Percentiles rank a stretch among this genome's conserved stretches.
Evolutionary conservation across 768 basidiomycete species (phyloP).

Genomic region (Clavulina sp.): DNA sequence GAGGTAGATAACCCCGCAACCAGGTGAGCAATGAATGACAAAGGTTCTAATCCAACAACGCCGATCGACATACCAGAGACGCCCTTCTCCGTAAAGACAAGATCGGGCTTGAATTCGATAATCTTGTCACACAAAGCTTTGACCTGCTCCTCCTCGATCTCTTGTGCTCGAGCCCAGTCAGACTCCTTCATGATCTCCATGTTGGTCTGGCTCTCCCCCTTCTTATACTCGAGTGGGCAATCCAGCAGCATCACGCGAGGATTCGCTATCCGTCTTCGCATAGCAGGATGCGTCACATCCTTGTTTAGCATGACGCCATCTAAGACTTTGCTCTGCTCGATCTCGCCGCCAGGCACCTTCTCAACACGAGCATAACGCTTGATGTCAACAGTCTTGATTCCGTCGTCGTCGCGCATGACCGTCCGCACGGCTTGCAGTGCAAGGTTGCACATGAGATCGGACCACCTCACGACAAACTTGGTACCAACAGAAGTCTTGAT

Average conservation of each 20-base stretch:
- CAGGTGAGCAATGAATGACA: background rate
- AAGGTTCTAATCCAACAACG: too few relatives aligned
- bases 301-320: conserved; percentile 96
- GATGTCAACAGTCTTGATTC: conserved; percentile 83
- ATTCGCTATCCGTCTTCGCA: conserved; percentile 79
- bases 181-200: conserved; percentile 92
- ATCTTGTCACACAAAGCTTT: conserved; percentile 70
- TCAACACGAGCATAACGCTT: conserved; percentile 96
- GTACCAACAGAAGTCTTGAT: conserved; percentile 99
- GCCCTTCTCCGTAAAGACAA: conserved; percentile 95
- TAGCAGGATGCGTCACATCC: conserved; percentile 94
- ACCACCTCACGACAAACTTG: conserved; percentile 93
- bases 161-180: conserved; percentile 83
- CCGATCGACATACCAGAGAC: conserved; percentile 71
- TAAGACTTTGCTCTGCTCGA: conserved; percentile 78
- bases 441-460: conserved; percentile 90
- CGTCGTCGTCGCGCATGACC: conserved; percentile 60
- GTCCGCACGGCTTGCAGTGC: conserved; percentile 85
- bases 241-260: conserved; percentile 81
- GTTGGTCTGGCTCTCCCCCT: conserved; percentile 95
- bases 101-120: conserved; percentile 84
- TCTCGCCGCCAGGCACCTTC: conserved; percentile 94
- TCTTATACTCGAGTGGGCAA: conserved; percentile 97
- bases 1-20: background rate
- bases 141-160: conserved; percentile 95